Evolutionary conservation across 768 basidiomycete genomes (phyloP).

Genomic region (Xerocomus spinulosus): DNA sequence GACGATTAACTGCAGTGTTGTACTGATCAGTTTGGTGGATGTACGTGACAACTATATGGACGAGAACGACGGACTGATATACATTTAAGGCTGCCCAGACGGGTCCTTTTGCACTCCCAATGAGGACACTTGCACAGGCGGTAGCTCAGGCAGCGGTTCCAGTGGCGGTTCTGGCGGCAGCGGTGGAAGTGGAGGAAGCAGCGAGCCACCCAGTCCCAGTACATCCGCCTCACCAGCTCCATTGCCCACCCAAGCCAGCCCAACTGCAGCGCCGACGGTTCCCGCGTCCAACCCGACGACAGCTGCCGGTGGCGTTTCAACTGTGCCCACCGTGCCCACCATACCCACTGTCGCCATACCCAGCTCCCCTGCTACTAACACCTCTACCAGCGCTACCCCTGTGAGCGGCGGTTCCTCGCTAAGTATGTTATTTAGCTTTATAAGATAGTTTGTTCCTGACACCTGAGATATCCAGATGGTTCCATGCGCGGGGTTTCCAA

Average conservation of each 20-base stretch:
- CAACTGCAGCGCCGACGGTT: background rate
- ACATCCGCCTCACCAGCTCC: background rate
- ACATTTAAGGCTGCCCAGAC: constrained; percentile 14
- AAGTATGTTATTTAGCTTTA: background rate
- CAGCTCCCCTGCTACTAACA: background rate
- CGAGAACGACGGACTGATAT: background rate
- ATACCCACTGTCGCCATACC: background rate
- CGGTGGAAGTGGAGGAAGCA: background rate
- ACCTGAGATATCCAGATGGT: background rate
- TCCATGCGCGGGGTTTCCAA: constrained; percentile 8
- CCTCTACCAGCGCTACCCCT: background rate
- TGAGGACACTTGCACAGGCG: constrained; percentile 2
- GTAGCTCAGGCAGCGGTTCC: background rate
- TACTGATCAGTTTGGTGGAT: constrained; percentile 17
- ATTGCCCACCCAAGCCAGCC: background rate
- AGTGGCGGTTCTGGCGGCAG: constrained; percentile 5
- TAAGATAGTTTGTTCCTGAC: background rate
- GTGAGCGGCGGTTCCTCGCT: background rate
- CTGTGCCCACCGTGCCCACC: too few species aligned
- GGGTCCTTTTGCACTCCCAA: constrained; percentile 8
- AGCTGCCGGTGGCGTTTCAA: background rate
- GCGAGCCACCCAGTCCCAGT: background rate
- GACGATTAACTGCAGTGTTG: constrained; percentile 17
- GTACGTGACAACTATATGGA: constrained; percentile 7
- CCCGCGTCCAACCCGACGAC: background rate